Evolutionary conservation across 257 asterid genomes (phyloP).

Genomic region (Przewalskia tangutica): DNA sequence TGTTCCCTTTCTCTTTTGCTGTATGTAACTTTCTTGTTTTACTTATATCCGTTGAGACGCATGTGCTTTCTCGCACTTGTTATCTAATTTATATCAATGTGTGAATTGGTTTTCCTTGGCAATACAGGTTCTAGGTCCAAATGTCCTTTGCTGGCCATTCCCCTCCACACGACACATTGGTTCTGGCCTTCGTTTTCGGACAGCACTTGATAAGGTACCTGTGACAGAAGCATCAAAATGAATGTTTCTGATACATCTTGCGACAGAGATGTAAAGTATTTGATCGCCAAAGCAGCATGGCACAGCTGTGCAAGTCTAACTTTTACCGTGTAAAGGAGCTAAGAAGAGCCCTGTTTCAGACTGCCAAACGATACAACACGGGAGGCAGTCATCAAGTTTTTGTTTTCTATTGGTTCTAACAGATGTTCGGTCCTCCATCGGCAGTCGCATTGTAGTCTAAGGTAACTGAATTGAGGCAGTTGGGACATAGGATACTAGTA

Average conservation of each 20-base stretch:
- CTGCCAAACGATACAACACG: background rate
- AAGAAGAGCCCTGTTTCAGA: background rate
- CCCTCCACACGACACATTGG: slow-evolving; percentile 54
- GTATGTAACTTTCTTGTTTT: background rate
- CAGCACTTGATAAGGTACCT: slow-evolving; percentile 32
- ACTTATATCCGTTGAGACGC: background rate
- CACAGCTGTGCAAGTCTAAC: background rate
- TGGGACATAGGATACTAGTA: background rate
- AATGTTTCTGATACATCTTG: background rate
- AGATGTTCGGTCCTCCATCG: background rate
- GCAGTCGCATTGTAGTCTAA: background rate
- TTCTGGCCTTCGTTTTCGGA: slow-evolving; percentile 60
- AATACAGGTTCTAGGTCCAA: slow-evolving; percentile 78
- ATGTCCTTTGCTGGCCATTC: slow-evolving; percentile 55
- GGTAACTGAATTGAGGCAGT: background rate
- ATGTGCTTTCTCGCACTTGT: background rate
- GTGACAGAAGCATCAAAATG: slow-evolving; percentile 11
- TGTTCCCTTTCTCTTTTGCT: background rate
- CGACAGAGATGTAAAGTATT: background rate
- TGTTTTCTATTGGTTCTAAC: background rate
- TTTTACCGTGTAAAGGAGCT: background rate
- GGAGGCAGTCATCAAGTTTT: background rate
- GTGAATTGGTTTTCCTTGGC: slow-evolving; percentile 2
- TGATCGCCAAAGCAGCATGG: background rate
- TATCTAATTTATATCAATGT: background rate